A percentile compares a stretch with the other conserved stretches of the same genome.
These are phyloP conservation scores for Pleurotus cornucopiae DNA, from an alignment of 768 basidiomycete genomes.

Conservation along the genomic window DNA sequence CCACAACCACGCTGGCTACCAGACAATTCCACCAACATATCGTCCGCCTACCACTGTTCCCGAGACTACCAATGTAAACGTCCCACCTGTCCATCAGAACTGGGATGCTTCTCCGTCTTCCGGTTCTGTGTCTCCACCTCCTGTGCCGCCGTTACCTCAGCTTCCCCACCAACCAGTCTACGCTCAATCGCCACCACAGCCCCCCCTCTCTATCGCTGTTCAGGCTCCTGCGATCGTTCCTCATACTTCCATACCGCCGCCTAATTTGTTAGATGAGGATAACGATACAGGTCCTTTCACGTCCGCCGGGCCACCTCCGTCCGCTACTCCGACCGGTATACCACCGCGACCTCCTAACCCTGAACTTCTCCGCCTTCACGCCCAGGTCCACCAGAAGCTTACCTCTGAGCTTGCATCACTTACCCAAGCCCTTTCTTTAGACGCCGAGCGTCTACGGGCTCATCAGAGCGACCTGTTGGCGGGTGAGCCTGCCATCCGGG, in stretches of 20 bases:
- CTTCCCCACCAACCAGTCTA: slow-evolving; percentile 11
- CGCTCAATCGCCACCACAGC: slow-evolving; percentile 7
- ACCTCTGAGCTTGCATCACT: slow-evolving; percentile 69
- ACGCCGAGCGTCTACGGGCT: slow-evolving; percentile 72
- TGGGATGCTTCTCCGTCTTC: slow-evolving; percentile 23
- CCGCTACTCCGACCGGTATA: slow-evolving; percentile 16
- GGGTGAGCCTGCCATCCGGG: slow-evolving; percentile 90
- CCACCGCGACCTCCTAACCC: slow-evolving; percentile 89
- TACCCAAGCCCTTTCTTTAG: slow-evolving; percentile 54
- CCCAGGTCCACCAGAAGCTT: slow-evolving; percentile 72
- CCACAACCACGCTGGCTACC: slow-evolving; percentile 9
- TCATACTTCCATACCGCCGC: slow-evolving; percentile 28
- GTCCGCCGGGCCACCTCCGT: slow-evolving; percentile 8
- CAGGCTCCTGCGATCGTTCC: slow-evolving; percentile 2
- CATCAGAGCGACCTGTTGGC: slow-evolving; percentile 82
- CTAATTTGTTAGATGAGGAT: slow-evolving; percentile 69
- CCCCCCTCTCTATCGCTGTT: slow-evolving; percentile 9
- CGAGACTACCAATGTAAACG: slow-evolving; percentile 14
- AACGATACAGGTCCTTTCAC: slow-evolving; percentile 17
- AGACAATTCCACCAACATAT: slow-evolving; percentile 5
- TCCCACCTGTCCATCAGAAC: slow-evolving; percentile 12
- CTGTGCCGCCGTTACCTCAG: slow-evolving; percentile 23
- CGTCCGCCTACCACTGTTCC: slow-evolving; percentile 13
- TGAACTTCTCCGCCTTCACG: slow-evolving; percentile 78
- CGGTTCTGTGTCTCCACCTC: slow-evolving; percentile 17